Evolutionary conservation across 2,329 filamentous ascomycete species (phyloP).

Genomic region (Ophiostoma tasmaniense): DNA sequence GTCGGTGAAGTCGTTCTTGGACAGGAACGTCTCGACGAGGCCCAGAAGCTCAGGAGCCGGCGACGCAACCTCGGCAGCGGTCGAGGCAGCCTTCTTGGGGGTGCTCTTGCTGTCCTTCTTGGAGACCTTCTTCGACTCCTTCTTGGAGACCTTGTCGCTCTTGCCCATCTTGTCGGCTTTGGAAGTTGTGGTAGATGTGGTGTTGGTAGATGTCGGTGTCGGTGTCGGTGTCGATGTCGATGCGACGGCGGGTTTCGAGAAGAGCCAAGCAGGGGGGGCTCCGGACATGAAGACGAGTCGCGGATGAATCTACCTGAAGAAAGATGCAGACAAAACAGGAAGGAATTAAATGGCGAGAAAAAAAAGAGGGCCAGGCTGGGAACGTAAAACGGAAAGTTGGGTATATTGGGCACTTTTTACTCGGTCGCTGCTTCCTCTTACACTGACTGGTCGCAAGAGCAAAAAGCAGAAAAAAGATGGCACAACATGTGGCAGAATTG

Average conservation of each 20-base stretch:
- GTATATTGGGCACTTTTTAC: slow-evolving; percentile 1
- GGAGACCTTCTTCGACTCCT: slow-evolving; percentile 15
- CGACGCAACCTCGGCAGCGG: slow-evolving; percentile 22
- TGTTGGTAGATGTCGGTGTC: neutral
- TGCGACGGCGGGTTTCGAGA: slow-evolving; percentile 16
- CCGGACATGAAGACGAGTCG: slow-evolving; percentile 10
- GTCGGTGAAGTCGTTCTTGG: slow-evolving; percentile 54
- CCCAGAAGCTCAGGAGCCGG: slow-evolving; percentile 55
- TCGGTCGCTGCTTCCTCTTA: slow-evolving; percentile 4
- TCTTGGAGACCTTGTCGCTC: slow-evolving; percentile 20
- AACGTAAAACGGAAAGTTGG: neutral
- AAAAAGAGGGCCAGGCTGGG: too few relatives aligned
- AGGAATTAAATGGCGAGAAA: neutral
- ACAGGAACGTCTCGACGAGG: slow-evolving; percentile 58
- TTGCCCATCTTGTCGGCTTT: slow-evolving; percentile 16
- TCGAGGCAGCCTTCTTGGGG: slow-evolving; percentile 18
- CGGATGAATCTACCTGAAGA: neutral
- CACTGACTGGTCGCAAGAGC: slow-evolving; percentile 1
- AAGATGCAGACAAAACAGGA: neutral
- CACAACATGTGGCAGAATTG: neutral
- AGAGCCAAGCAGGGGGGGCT: slow-evolving; percentile 21
- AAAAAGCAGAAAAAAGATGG: slow-evolving; percentile 5
- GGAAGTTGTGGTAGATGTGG: neutral
- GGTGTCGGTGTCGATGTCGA: neutral
- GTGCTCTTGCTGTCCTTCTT: slow-evolving; percentile 15